Base-by-base conservation (phyloP, 495 filamentous ascomycete genomes). In the Aspergillus olivimuriae region DNA sequence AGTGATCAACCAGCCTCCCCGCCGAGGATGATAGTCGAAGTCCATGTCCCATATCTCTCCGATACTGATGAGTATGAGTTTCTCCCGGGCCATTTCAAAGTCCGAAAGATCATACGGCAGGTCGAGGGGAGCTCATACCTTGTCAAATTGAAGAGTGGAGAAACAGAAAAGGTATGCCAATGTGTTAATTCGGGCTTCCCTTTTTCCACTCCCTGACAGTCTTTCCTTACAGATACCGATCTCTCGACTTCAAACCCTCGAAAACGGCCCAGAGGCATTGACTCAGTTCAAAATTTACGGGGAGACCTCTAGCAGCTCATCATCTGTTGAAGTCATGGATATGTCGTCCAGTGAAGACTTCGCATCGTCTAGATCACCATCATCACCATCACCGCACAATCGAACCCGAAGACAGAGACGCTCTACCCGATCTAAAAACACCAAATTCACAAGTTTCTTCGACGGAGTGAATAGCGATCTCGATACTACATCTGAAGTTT, bases 61-160 rank as follows among this genome's bases (percentile, higher is more conserved):
- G 52, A 66, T n/a, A 43, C 48, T 3, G 63, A 66, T 43, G 72
- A 77, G 41, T 81, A 77, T 48, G 55, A 70, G 22, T 63, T 59
- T 39, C 64, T 74, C 8, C 60, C 58, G n/a, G 75, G 69, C 6
- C 68, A 76, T 44, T 67, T 59, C 41, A 54, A 52, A 3, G 66
- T 70, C 19, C 58, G 58, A 24, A 51, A 55, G 8, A 55, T 80
- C 11, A 5, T 28, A 28, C 24, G 24, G 11, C 6, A 28, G 15
- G 47, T 76, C 39, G 51, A 57, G 12, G 57, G 72, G 23, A 48
- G 54, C 11, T 12, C 41, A 22, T 76, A 74, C 50, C 57, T 51
- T 28, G 67, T 80, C 14, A 60, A 66, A 20, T 66, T 74, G 18
- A 56, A 58, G 34, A 75, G 73, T 57, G 69, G 66, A 11, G 72